Percentiles rank a stretch among this genome's conserved stretches.
phyloP scores from a whole-genome alignment of 2,329 filamentous ascomycete species.

The Chaetomium sp. region DNA sequence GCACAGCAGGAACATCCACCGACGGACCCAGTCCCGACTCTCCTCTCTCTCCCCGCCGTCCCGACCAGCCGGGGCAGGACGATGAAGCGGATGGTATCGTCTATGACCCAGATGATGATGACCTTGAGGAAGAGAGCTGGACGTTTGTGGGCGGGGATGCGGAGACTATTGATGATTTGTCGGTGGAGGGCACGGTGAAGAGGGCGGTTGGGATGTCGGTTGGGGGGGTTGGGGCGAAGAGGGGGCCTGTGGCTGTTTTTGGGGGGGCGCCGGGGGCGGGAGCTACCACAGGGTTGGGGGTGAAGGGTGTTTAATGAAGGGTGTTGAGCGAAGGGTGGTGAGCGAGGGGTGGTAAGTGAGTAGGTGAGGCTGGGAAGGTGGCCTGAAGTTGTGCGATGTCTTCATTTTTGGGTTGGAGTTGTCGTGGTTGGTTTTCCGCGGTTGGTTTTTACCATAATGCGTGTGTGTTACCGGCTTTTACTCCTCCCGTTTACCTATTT shows the following conservation, averaged over 20 bases:
- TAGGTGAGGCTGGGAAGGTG: no score
- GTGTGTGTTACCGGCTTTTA: no score
- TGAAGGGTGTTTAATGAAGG: background rate
- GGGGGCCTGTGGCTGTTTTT: constrained; percentile 14
- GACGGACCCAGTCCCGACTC: constrained; percentile 25
- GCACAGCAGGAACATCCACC: constrained; percentile 27
- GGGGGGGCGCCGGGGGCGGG: constrained; percentile 9
- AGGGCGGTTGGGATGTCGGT: constrained; percentile 14
- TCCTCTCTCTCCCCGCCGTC: no score
- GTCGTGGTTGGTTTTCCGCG: no score
- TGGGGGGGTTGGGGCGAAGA: constrained; percentile 11
- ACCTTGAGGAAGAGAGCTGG: constrained; percentile 78
- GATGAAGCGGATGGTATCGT: constrained; percentile 25
- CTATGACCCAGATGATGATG: constrained; percentile 42
- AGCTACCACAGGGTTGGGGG: background rate
- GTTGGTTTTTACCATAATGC: no score
- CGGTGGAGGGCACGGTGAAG: constrained; percentile 23
- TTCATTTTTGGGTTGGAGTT: no score
- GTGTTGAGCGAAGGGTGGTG: no score
- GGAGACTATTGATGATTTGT: constrained; percentile 36
- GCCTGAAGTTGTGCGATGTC: no score
- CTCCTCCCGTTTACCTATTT: no score
- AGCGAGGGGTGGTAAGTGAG: no score
- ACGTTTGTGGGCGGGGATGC: constrained; percentile 68
- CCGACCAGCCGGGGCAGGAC: no score